phyloP scores from a whole-genome alignment of 345 rosid genomes.

The Adansonia digitata region DNA sequence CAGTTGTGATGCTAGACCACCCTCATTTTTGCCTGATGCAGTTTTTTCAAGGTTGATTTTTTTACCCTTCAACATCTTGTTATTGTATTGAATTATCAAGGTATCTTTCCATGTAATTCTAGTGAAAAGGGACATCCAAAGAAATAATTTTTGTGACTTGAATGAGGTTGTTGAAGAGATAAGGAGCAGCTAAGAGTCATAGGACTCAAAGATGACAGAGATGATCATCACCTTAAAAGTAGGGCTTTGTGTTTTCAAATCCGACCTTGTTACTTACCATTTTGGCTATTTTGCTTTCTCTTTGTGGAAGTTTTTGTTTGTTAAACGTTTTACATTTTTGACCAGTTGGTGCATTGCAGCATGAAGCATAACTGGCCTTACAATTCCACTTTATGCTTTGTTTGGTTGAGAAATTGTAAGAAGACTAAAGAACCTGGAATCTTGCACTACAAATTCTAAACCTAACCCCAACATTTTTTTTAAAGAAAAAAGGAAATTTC shows the following conservation, averaged over 20 bases:
- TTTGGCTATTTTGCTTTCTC: neutral
- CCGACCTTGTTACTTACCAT: neutral
- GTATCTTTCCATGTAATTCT: neutral
- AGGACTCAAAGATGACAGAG: neutral
- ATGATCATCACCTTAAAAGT: neutral
- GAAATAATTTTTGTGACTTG: neutral
- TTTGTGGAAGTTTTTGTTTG: neutral
- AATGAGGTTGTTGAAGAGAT: neutral
- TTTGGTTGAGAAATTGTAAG: neutral
- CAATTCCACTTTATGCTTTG: neutral
- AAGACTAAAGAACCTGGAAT: neutral
- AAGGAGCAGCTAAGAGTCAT: conserved; percentile 3
- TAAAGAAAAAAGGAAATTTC: too few species aligned
- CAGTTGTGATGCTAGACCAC: neutral
- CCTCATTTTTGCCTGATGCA: neutral
- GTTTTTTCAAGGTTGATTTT: neutral
- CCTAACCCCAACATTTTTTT: neutral
- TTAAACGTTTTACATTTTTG: neutral
- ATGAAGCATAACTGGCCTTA: neutral
- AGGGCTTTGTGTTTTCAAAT: neutral
- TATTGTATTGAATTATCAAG: neutral
- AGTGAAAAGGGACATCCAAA: neutral
- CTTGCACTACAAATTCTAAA: neutral
- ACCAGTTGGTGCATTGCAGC: neutral
- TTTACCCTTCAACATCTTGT: neutral